Base-by-base conservation (phyloP, 768 basidiomycete species). In the Dictyophora rubrovolvata region DNA sequence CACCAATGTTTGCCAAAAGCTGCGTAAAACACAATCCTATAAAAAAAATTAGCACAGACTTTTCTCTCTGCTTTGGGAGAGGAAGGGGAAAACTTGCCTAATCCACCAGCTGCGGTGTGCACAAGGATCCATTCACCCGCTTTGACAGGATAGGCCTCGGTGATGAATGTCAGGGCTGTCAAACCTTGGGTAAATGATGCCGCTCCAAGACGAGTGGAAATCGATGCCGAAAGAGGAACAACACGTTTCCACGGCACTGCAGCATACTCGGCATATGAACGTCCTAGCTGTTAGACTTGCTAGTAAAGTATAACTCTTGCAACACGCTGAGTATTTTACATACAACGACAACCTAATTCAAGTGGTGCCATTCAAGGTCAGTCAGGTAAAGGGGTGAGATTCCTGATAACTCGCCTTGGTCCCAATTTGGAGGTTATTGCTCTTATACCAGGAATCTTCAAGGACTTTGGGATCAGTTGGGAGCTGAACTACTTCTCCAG, bases 31-130 rank as follows among this genome's bases (percentile, higher is more conserved):
- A 67, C 23, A 86, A 74, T 1, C 84, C 42, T 57, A 60, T 37
- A n/a, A 20, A 34, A 22, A 28, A 50, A 36, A 42, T 18, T 55
- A 28, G 49, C 47, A 14, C 16, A 42, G 34, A n/a, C 22, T 54
- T 28, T 16, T 34, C 22, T 52, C 60, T 53, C 65, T 55, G 61
- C 74, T 68, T 65, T 75, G 75, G 54, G 67, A 68, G 16, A 76
- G 67, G 23, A 33, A 6, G 9, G 21, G 6, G 2, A 16, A 33
- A 12, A 56, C 1, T 73, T 63, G 1, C 78, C 95, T 10, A 96
- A 77, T 11, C 94, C 93, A 34, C 95, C 95, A 0, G 95, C 93
- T 35, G 95, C 80, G 34, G 95, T 94, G 68, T 96, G 90, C 1
- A 97, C 79, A 53, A 95, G 78, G 57, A 94, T 83, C 51, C 74